Conservation (phyloP, 2,329 filamentous ascomycete genomes). For the Trichoderma sp. region DNA sequence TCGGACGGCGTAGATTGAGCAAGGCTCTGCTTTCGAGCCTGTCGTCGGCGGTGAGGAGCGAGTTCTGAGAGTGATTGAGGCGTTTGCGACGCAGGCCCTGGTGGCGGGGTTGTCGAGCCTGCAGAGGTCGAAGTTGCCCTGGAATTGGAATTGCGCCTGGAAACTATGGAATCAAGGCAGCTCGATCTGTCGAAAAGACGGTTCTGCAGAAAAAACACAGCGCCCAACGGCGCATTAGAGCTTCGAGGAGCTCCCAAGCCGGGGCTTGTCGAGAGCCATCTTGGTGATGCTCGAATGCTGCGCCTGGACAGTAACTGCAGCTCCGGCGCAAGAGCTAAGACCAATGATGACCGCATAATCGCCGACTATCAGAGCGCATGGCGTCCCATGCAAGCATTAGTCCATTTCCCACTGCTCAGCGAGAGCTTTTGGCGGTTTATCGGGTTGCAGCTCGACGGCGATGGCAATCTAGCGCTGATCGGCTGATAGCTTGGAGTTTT, state of each 20-base stretch:
- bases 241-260: slow-evolving; percentile 27
- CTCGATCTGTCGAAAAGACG: slow-evolving; percentile 36
- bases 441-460: not conserved
- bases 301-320: slow-evolving; percentile 26
- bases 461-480: slow-evolving; percentile 4
- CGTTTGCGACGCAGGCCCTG: slow-evolving; percentile 21
- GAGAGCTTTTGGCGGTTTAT: not conserved
- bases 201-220: slow-evolving; percentile 37
- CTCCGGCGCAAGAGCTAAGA: slow-evolving; percentile 31
- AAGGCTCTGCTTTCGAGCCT: slow-evolving; percentile 30
- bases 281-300: slow-evolving; percentile 22
- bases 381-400: slow-evolving; percentile 27
- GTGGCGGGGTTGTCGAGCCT: slow-evolving; percentile 22
- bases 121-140: slow-evolving; percentile 28
- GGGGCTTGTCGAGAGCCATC: slow-evolving; percentile 33
- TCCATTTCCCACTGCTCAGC: slow-evolving; percentile 26
- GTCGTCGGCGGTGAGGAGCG: slow-evolving; percentile 36
- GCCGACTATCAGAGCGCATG: slow-evolving; percentile 31
- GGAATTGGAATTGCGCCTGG: slow-evolving; percentile 29
- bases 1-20: slow-evolving; percentile 22
- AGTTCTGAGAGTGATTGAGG: slow-evolving; percentile 26
- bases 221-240: slow-evolving; percentile 21
- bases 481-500: slow-evolving; percentile 11
- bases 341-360: slow-evolving; percentile 36
- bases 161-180: slow-evolving; percentile 36